Evolutionary conservation across 164 flowering plant genomes (phyloP).

Genomic region (Stephania yunnanensis): DNA sequence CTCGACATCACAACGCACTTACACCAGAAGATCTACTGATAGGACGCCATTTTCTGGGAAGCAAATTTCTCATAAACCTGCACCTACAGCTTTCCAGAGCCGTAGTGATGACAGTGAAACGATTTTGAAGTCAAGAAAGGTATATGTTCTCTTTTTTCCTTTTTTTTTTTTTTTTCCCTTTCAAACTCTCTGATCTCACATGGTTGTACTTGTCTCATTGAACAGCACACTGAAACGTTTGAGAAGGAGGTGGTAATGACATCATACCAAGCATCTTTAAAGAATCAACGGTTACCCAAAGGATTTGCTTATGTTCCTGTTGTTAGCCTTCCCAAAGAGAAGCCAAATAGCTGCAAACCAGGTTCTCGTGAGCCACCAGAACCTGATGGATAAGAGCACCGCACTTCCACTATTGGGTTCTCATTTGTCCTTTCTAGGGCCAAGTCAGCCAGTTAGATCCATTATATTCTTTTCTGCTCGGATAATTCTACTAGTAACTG

Average conservation of each 20-base stretch:
- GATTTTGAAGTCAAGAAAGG: slow-evolving; percentile 51
- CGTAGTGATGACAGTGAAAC: slow-evolving; percentile 37
- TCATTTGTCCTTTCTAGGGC: slow-evolving; percentile 9
- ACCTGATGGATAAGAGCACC: slow-evolving; percentile 32
- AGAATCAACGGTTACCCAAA: slow-evolving; percentile 71
- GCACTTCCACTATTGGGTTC: not conserved
- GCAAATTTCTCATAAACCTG: slow-evolving; percentile 57
- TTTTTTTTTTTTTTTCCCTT: not conserved
- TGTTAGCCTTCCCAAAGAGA: slow-evolving; percentile 54
- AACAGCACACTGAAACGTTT: slow-evolving; percentile 63
- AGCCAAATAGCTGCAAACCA: slow-evolving; percentile 33
- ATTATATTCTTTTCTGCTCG: slow-evolving; percentile 16
- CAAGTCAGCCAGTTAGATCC: slow-evolving; percentile 2
- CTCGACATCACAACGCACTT: slow-evolving; percentile 45
- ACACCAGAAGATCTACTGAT: slow-evolving; percentile 33
- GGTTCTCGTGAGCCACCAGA: slow-evolving; percentile 34
- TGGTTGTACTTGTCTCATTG: not conserved
- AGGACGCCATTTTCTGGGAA: slow-evolving; percentile 55
- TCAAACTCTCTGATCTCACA: not conserved
- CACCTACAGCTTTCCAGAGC: slow-evolving; percentile 30
- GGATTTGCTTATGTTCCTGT: slow-evolving; percentile 84
- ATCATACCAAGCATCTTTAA: slow-evolving; percentile 78
- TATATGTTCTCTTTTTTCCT: slow-evolving; percentile 8
- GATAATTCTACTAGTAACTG: slow-evolving; percentile 10
- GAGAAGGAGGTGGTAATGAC: slow-evolving; percentile 87